A percentile compares a stretch with the other conserved stretches of the same genome.
phyloP scores from a whole-genome alignment of 2,329 filamentous ascomycete species.

The Diaporthe ilicicola region DNA sequence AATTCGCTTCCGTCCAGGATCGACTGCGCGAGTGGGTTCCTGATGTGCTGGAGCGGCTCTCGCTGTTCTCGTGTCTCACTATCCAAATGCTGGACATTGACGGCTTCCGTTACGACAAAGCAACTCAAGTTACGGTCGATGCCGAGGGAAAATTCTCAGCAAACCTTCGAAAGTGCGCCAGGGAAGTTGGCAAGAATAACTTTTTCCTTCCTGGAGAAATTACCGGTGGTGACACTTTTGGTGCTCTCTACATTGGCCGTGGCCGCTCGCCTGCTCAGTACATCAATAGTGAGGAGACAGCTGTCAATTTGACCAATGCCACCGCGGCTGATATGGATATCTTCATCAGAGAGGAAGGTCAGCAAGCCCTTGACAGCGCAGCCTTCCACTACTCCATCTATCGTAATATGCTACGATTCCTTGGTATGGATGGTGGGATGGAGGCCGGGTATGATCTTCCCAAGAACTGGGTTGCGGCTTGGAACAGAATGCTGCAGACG shows the following conservation, averaged over 20 bases:
- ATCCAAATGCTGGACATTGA: constrained; percentile 70
- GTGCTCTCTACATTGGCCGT: constrained; percentile 66
- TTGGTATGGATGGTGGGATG: constrained; percentile 44
- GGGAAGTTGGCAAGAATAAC: constrained; percentile 64
- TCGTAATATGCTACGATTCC: constrained; percentile 42
- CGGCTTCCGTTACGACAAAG: constrained; percentile 72
- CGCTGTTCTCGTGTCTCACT: constrained; percentile 68
- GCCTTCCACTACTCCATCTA: constrained; percentile 51
- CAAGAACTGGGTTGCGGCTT: constrained; percentile 55
- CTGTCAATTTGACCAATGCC: constrained; percentile 33
- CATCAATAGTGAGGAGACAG: constrained; percentile 30
- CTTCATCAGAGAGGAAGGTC: constrained; percentile 66
- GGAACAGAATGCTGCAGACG: constrained; percentile 63
- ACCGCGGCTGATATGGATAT: constrained; percentile 31
- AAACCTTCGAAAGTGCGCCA: constrained; percentile 64
- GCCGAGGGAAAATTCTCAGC: constrained; percentile 65
- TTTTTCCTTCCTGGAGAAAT: constrained; percentile 72
- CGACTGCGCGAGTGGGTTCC: constrained; percentile 70
- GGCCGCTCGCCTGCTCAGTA: constrained; percentile 55
- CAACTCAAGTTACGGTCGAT: constrained; percentile 66
- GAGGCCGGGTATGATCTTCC: constrained; percentile 43
- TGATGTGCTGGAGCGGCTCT: constrained; percentile 63
- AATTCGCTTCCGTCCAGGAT: constrained; percentile 73
- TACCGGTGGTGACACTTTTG: constrained; percentile 67
- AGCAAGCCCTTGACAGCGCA: constrained; percentile 54